These are phyloP conservation scores for Zalaria obscura DNA, from an alignment of 2,329 filamentous ascomycete genomes.

Conservation along the genomic window DNA sequence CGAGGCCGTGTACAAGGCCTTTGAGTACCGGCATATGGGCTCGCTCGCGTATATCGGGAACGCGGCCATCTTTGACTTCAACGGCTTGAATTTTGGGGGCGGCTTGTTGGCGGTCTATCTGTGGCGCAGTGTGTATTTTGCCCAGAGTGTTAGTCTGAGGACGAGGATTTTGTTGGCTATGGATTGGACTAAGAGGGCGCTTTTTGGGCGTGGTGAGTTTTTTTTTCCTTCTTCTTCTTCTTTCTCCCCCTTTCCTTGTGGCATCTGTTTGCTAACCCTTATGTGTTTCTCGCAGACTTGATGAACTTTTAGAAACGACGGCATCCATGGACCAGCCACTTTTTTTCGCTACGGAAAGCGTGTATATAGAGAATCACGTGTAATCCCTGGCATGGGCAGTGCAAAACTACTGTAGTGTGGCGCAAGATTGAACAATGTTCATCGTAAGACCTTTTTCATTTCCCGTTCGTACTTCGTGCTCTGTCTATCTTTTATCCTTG, in stretches of 20 bases:
- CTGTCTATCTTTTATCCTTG: no score
- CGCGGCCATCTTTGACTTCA: slow-evolving; percentile 84
- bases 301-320: slow-evolving; percentile 7
- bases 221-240: background rate
- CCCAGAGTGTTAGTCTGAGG: slow-evolving; percentile 86
- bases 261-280: background rate
- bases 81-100: slow-evolving; percentile 64
- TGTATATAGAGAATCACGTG: no score
- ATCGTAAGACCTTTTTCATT: no score
- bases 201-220: slow-evolving; percentile 83
- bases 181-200: slow-evolving; percentile 94
- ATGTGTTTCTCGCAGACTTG: slow-evolving; percentile 5
- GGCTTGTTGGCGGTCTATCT: slow-evolving; percentile 89
- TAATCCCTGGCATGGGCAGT: no score
- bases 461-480: no score
- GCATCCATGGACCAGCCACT: no score
- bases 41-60: slow-evolving; percentile 93
- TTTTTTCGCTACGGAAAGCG: no score
- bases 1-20: slow-evolving; percentile 82
- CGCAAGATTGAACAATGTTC: no score
- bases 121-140: slow-evolving; percentile 94
- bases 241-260: background rate
- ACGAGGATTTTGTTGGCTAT: slow-evolving; percentile 83
- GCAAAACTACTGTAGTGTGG: no score
- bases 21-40: slow-evolving; percentile 85